These are phyloP conservation scores for Epichloe coenophiala DNA, from an alignment of 2,329 filamentous ascomycete genomes.

Conservation along the genomic window DNA sequence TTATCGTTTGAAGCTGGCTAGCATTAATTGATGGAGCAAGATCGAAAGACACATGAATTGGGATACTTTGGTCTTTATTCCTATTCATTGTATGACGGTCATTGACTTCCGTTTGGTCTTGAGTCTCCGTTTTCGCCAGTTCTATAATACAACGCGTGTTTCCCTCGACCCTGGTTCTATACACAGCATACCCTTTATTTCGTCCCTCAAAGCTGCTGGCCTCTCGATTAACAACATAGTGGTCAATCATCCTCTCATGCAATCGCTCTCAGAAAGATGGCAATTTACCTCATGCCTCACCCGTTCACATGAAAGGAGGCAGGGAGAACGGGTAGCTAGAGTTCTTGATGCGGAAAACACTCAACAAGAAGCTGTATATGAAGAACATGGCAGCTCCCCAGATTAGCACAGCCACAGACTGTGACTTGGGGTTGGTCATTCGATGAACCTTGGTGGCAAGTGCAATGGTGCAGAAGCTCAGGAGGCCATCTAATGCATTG, in stretches of 20 bases:
- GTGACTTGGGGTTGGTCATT: constrained; percentile 60
- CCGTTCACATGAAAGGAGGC: constrained; percentile 61
- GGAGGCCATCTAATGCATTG: constrained; percentile 39
- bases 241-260: neutral
- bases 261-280: neutral
- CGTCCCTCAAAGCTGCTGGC: neutral
- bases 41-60: neutral
- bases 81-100: neutral
- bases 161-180: neutral
- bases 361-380: constrained; percentile 89
- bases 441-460: constrained; percentile 87
- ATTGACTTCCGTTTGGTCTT: neutral
- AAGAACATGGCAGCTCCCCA: constrained; percentile 68
- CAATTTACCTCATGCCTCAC: neutral
- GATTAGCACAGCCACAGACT: constrained; percentile 68
- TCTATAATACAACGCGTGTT: neutral
- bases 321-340: constrained; percentile 87
- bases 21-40: neutral
- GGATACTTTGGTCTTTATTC: neutral
- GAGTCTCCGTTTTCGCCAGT: neutral
- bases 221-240: neutral
- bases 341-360: constrained; percentile 90
- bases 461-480: constrained; percentile 85
- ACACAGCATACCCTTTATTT: neutral
- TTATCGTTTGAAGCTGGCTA: too few species aligned